Base-by-base conservation (phyloP, 2,329 filamentous ascomycete species). In the Colletotrichum navitas region DNA sequence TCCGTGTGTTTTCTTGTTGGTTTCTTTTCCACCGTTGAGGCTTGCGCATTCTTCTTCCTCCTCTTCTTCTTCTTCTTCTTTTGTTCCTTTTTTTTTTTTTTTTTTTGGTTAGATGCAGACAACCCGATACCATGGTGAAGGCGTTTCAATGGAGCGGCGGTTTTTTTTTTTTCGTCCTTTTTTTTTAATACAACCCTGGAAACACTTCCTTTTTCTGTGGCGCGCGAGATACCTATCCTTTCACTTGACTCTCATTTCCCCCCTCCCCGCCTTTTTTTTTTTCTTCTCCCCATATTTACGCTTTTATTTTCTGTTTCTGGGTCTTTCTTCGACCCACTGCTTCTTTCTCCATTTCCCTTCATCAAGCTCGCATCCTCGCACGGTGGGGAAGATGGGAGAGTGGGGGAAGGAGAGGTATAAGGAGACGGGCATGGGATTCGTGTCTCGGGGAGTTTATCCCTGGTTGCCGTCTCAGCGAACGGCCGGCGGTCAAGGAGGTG, bases 111-210 rank as follows among this genome's bases (percentile, higher is more conserved):
- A 34, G 24, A 55, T 45, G 10, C 21, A 8, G n/a, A 26, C n/a
- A 41, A 60, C 36, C 41, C 54, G 66, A 69, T 69, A 66, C 62
- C 29, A 68, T 64, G 26, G 49, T n/a, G 18, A 10, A 58, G 66
- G 66, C 66, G 66, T 60, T 60, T 39, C 4, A 29, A 55, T 10
- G 66, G 45, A 62, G 66, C 32, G 11, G 16, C 14, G 54, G 14
- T 24, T 5, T 49, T 26, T 49, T 18, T n/a, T 2, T 6, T 14
- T 39, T 39, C 12, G 2, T 39, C 5, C 12, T 36, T 21, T n/a
- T 18, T 18, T 18, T 18, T 2, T 14, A 10, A 6, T n/a, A n/a
- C 21, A n/a, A 34, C 18, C 29, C 18, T 4, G 51, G 51, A n/a
- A n/a, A 2, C 29, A 34, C n/a, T 32, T 55, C 16, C 45, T 56